Base-by-base conservation (phyloP, 306 rosid genomes). In the Abrus precatorius region DNA sequence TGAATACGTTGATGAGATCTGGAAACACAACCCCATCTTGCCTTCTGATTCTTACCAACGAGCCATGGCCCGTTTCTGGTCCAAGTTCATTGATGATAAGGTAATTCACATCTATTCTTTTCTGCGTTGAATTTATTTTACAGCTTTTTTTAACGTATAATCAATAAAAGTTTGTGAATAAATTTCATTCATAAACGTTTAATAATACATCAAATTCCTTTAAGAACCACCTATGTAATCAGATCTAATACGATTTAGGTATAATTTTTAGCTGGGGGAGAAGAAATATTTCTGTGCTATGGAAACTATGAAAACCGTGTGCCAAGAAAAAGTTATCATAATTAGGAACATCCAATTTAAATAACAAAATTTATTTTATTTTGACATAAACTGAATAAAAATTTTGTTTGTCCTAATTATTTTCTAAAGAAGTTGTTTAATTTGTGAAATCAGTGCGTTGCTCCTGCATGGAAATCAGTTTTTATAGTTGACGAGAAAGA, bases 61-160 rank as follows among this genome's bases (percentile, higher is more conserved):
- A 80, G 87, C 94, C 10, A 47, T 52, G 6, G 87, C 87, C 6
- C 92, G 90, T 32, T 92, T 92, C 30, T 92, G 92, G 93, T 86
- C 92, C 6, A 87, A 75, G 29, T 89, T 89, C 83, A 45, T 90
- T 0, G 90, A 92, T 48, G 97, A 86, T 2, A 84, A 90, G 90
- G 92, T 89, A 72, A 49, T 3, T 14, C 4, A 9, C 5, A 6
- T 64, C 34, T 1, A 5, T 12, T 33, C 8, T 32, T 32, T 59
- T 30, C 4, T 36, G 40, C 4, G 2, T 36, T 36, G 4, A 2
- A 36, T 36, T 36, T 2, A 36, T 36, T 36, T 36, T 2, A 2
- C 40, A 20, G 20, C 20, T 20, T 20, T 20, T 20, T 20, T 20
- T 20, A 20, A 20, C 20, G 20, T 20, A 20, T 20, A 20, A 20